Evolutionary conservation across 345 rosid genomes (phyloP), one percentile per base, ranked within the genome.

Genomic region (Rhodamnia argentea): DNA sequence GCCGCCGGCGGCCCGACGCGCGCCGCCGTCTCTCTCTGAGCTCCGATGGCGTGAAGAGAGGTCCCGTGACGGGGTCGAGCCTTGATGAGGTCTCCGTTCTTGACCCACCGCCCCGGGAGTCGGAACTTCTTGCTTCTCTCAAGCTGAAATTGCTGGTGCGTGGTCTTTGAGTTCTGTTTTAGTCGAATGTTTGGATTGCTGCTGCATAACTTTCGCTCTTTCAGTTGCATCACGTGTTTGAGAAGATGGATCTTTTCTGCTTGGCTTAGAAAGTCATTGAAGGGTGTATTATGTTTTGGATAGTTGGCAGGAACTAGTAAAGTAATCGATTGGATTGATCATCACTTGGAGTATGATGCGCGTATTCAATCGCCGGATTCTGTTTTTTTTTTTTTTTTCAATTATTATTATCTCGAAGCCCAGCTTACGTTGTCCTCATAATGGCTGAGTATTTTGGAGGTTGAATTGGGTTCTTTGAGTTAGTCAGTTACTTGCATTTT

Each of bases 31-130:
- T 1, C 81, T 70, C 47, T 70, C 81, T 18, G 47, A 1, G 7
- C 3, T 37, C 24, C 26, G 81, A 32, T 40, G 81, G 6, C 13
- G 81, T 3, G 81, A 26, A 22, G 86, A 50, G 55, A 32, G 64
- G 22, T n/a, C 85, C 85, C n/a, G 84, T 52, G 52, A 74, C 57
- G 85, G 52, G 70, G 87, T 83, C n/a, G 85, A 84, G 44, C 64
- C 86, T 22, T 56, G 56, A 32, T 87, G 89, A 83, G 87, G 92
- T 85, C 83, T 83, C 60, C 62, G 87, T 56, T 55, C 24, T 84
- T 50, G 81, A 70, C 47, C 81, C 14, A 20, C 81, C 81, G 81
- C 81, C 81, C 47, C 5, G 13, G 10, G 47, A 70, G 47, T 18
- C 47, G 81, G 81, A 37, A 1, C 26, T 11, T 37, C 13, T 27